Evolutionary conservation across 352 stramenopile species (phyloP).

Genomic region (Aphanomyces cochlioides): DNA sequence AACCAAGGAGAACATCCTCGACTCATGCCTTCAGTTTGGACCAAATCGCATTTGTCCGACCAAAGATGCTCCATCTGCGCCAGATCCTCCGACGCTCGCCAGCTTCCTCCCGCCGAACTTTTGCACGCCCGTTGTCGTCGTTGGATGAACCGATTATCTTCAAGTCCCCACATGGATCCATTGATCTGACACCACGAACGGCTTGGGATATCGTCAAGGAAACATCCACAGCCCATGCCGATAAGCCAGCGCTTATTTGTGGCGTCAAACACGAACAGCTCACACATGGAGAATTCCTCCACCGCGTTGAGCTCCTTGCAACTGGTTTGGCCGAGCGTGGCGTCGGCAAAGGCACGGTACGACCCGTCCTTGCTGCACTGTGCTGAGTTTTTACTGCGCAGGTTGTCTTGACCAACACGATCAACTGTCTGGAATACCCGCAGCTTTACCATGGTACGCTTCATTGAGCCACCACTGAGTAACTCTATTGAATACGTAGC

Average conservation of each 20-base stretch:
- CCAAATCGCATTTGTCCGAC: no score
- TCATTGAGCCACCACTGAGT: background rate
- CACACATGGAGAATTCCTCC: conserved; percentile 38
- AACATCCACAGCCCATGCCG: background rate
- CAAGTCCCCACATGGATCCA: conserved; percentile 8
- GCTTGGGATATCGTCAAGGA: conserved; percentile 13
- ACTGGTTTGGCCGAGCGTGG: conserved; percentile 41
- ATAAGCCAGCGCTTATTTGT: conserved; percentile 43
- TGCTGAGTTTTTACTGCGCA: conserved; percentile 24
- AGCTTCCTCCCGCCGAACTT: no score
- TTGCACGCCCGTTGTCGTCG: no score
- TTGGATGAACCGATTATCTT: background rate
- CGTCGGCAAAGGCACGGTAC: conserved; percentile 45
- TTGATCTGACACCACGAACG: background rate
- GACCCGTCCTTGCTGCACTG: background rate
- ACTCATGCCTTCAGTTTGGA: no score
- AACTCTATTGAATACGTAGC: conserved; percentile 28
- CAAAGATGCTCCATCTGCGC: no score
- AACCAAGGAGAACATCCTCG: no score
- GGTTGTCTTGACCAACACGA: conserved; percentile 50
- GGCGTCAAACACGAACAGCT: conserved; percentile 41
- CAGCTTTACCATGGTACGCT: conserved; percentile 47
- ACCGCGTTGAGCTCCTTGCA: conserved; percentile 35
- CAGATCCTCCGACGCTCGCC: no score
- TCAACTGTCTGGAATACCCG: conserved; percentile 57